Percentiles rank a stretch among this genome's conserved stretches.
Conservation (phyloP, 2,329 filamentous ascomycete species). For the Zarea fungicola region DNA sequence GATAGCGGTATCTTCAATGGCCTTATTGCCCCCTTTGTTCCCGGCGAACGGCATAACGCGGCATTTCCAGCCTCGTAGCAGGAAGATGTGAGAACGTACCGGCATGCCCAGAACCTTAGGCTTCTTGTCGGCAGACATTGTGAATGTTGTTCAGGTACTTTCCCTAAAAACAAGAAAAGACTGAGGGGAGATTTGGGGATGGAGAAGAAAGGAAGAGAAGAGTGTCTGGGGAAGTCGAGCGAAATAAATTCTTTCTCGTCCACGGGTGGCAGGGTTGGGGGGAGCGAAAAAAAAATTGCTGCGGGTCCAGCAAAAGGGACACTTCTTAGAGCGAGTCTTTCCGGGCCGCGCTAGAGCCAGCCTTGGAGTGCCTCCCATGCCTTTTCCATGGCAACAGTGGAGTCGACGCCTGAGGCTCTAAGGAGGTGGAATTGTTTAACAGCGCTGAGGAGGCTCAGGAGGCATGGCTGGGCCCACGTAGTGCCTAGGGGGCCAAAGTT, state of each 20-base stretch:
- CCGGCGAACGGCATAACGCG: constrained; percentile 23
- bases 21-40: neutral
- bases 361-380: neutral
- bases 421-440: constrained; percentile 5
- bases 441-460: neutral
- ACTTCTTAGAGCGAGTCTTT: constrained; percentile 51
- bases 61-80: constrained; percentile 21
- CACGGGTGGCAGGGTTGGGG: constrained; percentile 39
- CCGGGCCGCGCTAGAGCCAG: constrained; percentile 33
- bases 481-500: constrained; percentile 4
- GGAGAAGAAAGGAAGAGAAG: constrained; percentile 37
- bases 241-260: constrained; percentile 42
- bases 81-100: constrained; percentile 41
- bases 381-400: constrained; percentile 17
- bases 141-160: constrained; percentile 35
- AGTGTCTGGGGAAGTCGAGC: constrained; percentile 29
- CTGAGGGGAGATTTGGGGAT: constrained; percentile 57
- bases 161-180: constrained; percentile 46
- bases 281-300: constrained; percentile 46
- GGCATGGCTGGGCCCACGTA: neutral
- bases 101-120: constrained; percentile 62
- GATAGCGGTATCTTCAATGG: constrained; percentile 3
- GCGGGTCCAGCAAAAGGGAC: constrained; percentile 36
- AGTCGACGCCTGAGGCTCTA: constrained; percentile 13
- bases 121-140: constrained; percentile 51